These are phyloP conservation scores for Massarina eburnea DNA, from an alignment of 2,329 filamentous ascomycete species.

Conservation along the genomic window DNA sequence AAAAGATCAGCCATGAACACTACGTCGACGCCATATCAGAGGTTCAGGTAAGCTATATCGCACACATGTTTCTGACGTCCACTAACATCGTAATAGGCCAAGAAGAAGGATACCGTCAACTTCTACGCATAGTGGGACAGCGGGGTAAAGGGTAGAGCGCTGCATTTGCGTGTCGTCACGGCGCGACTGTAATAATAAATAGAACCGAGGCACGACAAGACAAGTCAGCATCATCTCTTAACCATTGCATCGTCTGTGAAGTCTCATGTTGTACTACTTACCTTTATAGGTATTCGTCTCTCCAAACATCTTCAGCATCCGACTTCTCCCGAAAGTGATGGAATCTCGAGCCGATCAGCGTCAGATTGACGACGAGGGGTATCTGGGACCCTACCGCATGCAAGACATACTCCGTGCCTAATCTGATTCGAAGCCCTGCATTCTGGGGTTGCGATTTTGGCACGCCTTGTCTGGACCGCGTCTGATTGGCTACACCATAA, in stretches of 20 bases:
- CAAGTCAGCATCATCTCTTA: conserved; percentile 11
- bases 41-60: conserved; percentile 63
- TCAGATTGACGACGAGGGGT: not conserved
- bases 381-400: not conserved
- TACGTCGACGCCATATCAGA: conserved; percentile 98
- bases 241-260: not conserved
- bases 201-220: conserved; percentile 23
- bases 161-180: conserved; percentile 23
- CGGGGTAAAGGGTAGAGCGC: conserved; percentile 13
- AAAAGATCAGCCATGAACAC: conserved; percentile 96
- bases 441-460: conserved; percentile 23
- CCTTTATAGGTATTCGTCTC: not conserved
- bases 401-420: conserved; percentile 15
- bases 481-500: conserved; percentile 30
- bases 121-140: conserved; percentile 39
- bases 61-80: not conserved
- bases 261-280: not conserved
- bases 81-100: conserved; percentile 45
- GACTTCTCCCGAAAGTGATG: conserved; percentile 14
- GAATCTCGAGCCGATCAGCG: conserved; percentile 4
- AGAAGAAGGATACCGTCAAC: conserved; percentile 82
- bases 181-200: conserved; percentile 39
- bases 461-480: conserved; percentile 23
- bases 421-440: conserved; percentile 27
- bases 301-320: conserved; percentile 5